Conservation (phyloP, 805 yeast species). For the Saccharomycodes ludwigii region DNA sequence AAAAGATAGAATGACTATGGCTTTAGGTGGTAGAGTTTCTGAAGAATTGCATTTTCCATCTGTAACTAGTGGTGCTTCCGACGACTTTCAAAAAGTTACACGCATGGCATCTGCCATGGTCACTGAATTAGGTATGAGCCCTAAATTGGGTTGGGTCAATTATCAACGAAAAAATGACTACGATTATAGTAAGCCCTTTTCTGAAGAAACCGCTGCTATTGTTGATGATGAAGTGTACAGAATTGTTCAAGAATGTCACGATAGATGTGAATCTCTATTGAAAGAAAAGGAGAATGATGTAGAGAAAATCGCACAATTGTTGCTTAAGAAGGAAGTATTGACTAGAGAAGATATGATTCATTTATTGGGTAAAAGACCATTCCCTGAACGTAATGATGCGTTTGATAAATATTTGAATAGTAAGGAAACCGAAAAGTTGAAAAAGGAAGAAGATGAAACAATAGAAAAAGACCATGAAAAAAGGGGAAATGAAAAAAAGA, state of each 20-base stretch:
- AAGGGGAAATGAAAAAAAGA: conserved; percentile 3
- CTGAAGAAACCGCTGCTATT: conserved; percentile 71
- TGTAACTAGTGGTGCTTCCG: conserved; percentile 86
- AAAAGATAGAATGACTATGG: conserved; percentile 81
- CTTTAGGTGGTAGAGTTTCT: conserved; percentile 84
- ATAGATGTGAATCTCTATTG: conserved; percentile 55
- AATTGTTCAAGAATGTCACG: conserved; percentile 66
- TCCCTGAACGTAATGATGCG: conserved; percentile 82
- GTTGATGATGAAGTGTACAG: conserved; percentile 79
- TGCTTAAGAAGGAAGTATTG: conserved; percentile 76
- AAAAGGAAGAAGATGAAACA: conserved; percentile 12
- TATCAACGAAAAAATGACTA: conserved; percentile 41
- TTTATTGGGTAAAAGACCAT: conserved; percentile 83
- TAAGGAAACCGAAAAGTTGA: conserved; percentile 15
- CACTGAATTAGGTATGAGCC: conserved; percentile 78
- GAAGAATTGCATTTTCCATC: conserved; percentile 81
- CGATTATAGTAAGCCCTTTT: conserved; percentile 72
- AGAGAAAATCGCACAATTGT: conserved; percentile 75
- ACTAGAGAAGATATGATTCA: conserved; percentile 91
- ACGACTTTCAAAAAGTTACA: conserved; percentile 86
- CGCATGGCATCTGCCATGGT: conserved; percentile 87
- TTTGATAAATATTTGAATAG: conserved; percentile 32
- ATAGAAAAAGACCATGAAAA: conserved; percentile 2
- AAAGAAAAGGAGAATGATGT: conserved; percentile 61
- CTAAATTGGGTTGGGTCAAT: conserved; percentile 55